Percentiles rank a stretch among this genome's conserved stretches.
Conservation (phyloP, 352 stramenopile genomes). For the Globisporangium perplexum region DNA sequence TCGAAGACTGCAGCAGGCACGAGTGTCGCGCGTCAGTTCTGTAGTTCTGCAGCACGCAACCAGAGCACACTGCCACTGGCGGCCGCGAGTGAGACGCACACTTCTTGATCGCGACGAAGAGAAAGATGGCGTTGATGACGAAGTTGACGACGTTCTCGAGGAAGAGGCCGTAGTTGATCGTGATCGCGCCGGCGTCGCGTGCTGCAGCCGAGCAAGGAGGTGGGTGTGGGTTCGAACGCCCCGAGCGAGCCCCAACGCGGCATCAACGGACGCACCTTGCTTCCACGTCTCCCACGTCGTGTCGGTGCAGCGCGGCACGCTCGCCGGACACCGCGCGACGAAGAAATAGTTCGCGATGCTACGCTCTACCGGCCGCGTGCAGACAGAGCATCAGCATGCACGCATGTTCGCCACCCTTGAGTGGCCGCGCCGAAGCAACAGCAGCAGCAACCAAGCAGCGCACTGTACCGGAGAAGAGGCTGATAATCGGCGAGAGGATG, state of each 20-base stretch:
- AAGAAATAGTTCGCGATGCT: slow-evolving; percentile 59
- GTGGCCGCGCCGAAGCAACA: no score
- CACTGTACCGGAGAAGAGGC: slow-evolving; percentile 58
- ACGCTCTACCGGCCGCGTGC: slow-evolving; percentile 21
- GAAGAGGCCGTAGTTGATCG: slow-evolving; percentile 68
- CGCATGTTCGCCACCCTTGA: neutral
- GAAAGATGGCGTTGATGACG: slow-evolving; percentile 62
- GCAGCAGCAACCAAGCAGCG: no score
- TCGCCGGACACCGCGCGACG: slow-evolving; percentile 42
- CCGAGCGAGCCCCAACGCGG: no score
- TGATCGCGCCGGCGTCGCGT: slow-evolving; percentile 48
- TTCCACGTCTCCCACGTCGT: slow-evolving; percentile 60
- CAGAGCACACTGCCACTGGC: no score
- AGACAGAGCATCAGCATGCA: neutral
- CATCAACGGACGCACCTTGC: slow-evolving; percentile 29
- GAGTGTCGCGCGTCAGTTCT: neutral
- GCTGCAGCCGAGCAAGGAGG: no score
- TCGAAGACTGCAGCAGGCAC: slow-evolving; percentile 27
- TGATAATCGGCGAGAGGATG: slow-evolving; percentile 59
- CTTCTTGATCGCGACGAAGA: slow-evolving; percentile 73
- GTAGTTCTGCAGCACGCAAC: no score
- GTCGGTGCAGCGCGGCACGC: slow-evolving; percentile 25
- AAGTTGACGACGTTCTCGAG: slow-evolving; percentile 72
- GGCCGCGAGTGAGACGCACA: slow-evolving; percentile 25
- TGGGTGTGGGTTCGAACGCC: no score